phyloP scores from a whole-genome alignment of 1,284 basidiomycete species.

The Heterobasidion irregulare region DNA sequence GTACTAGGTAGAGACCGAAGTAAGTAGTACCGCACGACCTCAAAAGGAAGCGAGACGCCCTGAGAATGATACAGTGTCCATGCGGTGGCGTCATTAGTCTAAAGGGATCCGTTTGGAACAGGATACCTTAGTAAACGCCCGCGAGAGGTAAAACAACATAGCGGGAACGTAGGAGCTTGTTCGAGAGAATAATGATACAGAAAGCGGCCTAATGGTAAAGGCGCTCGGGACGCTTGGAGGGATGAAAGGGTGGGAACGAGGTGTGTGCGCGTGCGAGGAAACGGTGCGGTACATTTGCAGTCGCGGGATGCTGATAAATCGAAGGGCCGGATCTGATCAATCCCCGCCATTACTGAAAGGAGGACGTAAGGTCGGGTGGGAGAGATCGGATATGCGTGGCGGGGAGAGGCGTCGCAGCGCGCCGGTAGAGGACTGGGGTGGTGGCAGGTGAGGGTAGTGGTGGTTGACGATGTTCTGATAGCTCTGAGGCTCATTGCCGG shows the following conservation, averaged over 20 bases:
- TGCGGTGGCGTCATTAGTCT: constrained; percentile 8
- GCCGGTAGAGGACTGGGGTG: constrained; percentile 24
- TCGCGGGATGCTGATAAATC: neutral
- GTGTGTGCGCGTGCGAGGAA: no score
- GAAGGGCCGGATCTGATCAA: constrained; percentile 7
- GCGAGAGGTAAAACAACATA: neutral
- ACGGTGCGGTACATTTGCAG: neutral
- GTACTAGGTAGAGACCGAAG: neutral
- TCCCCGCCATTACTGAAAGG: constrained; percentile 8
- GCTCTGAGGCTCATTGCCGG: constrained; percentile 41
- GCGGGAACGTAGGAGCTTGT: constrained; percentile 1
- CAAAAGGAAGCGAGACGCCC: constrained; percentile 5
- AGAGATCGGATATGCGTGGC: constrained; percentile 27
- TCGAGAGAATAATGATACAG: constrained; percentile 14
- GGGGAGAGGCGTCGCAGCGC: constrained; percentile 33
- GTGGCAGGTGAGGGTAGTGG: constrained; percentile 29
- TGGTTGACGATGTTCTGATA: constrained; percentile 32
- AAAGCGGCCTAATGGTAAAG: neutral
- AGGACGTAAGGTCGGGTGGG: constrained; percentile 8
- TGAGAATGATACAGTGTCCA: constrained; percentile 10
- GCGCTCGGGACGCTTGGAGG: no score
- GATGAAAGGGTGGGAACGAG: no score
- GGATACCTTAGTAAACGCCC: neutral
- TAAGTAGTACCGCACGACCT: constrained; percentile 7
- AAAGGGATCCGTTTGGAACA: constrained; percentile 7